Evolutionary conservation across 139 green algal species (phyloP).

Genomic region (Coelastrella sp.): DNA sequence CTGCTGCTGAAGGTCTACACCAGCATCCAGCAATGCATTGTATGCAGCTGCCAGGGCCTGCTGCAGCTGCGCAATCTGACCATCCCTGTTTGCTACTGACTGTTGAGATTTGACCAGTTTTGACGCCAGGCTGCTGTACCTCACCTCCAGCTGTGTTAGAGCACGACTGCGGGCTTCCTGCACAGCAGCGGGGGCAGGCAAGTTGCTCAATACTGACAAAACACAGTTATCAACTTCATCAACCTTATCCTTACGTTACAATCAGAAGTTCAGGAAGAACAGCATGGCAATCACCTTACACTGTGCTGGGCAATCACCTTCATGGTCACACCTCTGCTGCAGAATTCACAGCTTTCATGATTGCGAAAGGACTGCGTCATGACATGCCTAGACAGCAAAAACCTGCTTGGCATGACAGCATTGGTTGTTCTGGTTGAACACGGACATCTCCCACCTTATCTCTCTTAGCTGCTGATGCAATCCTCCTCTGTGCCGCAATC

Average conservation of each 20-base stretch:
- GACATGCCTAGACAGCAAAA: too few species aligned
- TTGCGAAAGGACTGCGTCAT: too few species aligned
- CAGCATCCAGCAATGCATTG: conserved; percentile 21
- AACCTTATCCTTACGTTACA: too few species aligned
- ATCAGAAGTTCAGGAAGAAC: too few species aligned
- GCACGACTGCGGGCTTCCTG: not conserved
- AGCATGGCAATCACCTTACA: too few species aligned
- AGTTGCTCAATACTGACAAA: too few species aligned
- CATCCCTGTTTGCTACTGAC: conserved; percentile 1
- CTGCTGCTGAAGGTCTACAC: conserved; percentile 3
- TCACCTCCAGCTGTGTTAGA: not conserved
- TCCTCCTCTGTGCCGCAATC: conserved; percentile 23
- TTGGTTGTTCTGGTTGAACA: not conserved
- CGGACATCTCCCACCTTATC: conserved; percentile 1
- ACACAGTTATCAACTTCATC: too few species aligned
- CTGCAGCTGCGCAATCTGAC: conserved; percentile 12
- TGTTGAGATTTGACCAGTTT: conserved; percentile 12
- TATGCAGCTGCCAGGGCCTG: conserved; percentile 33
- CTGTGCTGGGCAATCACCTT: too few species aligned
- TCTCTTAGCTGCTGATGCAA: conserved; percentile 20
- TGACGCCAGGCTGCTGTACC: conserved; percentile 21
- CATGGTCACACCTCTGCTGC: too few species aligned
- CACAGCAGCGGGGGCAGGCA: not conserved
- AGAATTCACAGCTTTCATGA: too few species aligned
- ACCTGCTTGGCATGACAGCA: not conserved